Conservation (phyloP, 2,329 filamentous ascomycete species). For the Sphaceloma murrayae region DNA sequence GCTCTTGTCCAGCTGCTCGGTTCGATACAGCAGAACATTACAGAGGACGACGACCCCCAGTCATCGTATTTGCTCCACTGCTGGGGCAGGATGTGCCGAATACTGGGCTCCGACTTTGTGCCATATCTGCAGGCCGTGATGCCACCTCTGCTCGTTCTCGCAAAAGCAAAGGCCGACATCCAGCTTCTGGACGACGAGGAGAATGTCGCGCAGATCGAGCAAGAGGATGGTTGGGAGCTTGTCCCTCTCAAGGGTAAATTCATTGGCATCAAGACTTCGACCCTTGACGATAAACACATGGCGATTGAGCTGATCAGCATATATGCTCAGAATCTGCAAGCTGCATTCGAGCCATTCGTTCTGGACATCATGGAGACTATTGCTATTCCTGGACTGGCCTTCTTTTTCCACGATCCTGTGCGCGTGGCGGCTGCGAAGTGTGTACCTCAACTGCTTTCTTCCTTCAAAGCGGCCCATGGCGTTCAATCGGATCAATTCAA, state of each 20-base stretch:
- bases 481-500: constrained; percentile 66
- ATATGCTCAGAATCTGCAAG: constrained; percentile 93
- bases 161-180: constrained; percentile 92
- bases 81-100: constrained; percentile 97
- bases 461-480: constrained; percentile 87
- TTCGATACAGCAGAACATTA: constrained; percentile 75
- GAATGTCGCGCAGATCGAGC: constrained; percentile 81
- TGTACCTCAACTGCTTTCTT: constrained; percentile 83
- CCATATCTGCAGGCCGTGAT: constrained; percentile 90
- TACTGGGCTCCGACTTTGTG: constrained; percentile 80
- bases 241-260: constrained; percentile 96
- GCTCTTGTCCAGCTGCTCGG: constrained; percentile 80
- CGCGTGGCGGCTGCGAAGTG: constrained; percentile 90
- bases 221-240: constrained; percentile 95
- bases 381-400: constrained; percentile 81
- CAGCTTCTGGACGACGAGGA: constrained; percentile 93
- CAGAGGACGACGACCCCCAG: constrained; percentile 88
- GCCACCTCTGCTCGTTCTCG: constrained; percentile 82
- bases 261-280: constrained; percentile 95
- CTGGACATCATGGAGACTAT: constrained; percentile 94
- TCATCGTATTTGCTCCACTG: constrained; percentile 96
- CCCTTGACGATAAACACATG: constrained; percentile 97
- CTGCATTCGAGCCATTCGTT: constrained; percentile 83
- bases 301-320: constrained; percentile 98
- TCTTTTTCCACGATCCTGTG: constrained; percentile 99